A percentile compares a stretch with the other conserved stretches of the same genome.
Conservation (phyloP, 2,329 filamentous ascomycete species). For the Talaromyces pinophilus region DNA sequence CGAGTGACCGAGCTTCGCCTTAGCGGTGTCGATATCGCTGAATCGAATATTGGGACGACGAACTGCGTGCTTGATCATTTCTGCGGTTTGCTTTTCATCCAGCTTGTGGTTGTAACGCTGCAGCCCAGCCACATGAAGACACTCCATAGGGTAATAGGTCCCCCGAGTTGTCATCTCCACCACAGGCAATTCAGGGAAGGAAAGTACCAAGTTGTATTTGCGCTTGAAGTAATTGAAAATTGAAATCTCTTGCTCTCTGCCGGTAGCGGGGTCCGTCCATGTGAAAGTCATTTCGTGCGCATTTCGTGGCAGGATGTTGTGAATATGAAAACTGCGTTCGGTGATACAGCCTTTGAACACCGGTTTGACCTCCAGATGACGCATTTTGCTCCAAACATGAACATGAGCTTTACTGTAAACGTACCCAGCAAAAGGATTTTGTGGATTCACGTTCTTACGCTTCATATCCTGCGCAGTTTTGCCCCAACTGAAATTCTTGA, state of each 20-base stretch:
- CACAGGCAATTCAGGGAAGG: slow-evolving; percentile 55
- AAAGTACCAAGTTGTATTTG: slow-evolving; percentile 53
- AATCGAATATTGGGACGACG: slow-evolving; percentile 71
- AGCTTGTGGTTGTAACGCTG: slow-evolving; percentile 62
- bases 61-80: slow-evolving; percentile 94
- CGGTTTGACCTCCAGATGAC: slow-evolving; percentile 42
- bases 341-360: slow-evolving; percentile 39
- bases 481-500: slow-evolving; percentile 35
- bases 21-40: slow-evolving; percentile 65
- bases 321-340: slow-evolving; percentile 53
- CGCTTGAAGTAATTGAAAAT: slow-evolving; percentile 61
- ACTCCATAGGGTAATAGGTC: slow-evolving; percentile 59
- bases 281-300: slow-evolving; percentile 49
- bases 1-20: slow-evolving; percentile 66
- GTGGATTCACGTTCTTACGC: slow-evolving; percentile 27
- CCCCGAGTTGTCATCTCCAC: slow-evolving; percentile 59
- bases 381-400: slow-evolving; percentile 33
- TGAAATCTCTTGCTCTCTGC: slow-evolving; percentile 49
- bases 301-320: slow-evolving; percentile 49
- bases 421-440: not conserved
- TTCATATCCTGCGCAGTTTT: slow-evolving; percentile 33
- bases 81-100: slow-evolving; percentile 65
- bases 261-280: slow-evolving; percentile 42
- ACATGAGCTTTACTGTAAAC: slow-evolving; percentile 11
- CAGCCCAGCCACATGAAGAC: slow-evolving; percentile 54